These are phyloP conservation scores for Antrodiella citrinella DNA, from an alignment of 768 basidiomycete genomes.

Conservation along the genomic window DNA sequence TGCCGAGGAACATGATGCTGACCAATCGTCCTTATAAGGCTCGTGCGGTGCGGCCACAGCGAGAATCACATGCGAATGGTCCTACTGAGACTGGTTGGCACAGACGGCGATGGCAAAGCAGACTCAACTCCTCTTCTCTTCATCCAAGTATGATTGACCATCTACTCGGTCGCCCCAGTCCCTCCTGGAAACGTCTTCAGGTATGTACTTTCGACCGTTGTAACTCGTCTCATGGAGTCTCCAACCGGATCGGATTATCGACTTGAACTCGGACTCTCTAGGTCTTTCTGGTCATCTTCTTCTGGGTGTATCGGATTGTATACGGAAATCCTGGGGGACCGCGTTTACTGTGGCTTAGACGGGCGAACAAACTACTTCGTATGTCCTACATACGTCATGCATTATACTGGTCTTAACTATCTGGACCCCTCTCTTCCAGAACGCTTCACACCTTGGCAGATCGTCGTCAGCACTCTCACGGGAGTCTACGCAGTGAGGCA, in stretches of 20 bases:
- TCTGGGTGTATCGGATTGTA: conserved; percentile 82
- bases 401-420: not conserved
- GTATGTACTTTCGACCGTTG: conserved; percentile 27
- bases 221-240: not conserved
- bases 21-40: not conserved
- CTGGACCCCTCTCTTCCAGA: conserved; percentile 40
- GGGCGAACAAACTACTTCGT: conserved; percentile 54
- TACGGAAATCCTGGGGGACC: conserved; percentile 60
- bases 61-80: conserved; percentile 20
- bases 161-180: conserved; percentile 77
- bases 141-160: conserved; percentile 79
- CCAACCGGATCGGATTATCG: not conserved
- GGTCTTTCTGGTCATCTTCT: conserved; percentile 86
- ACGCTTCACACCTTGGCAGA: conserved; percentile 94
- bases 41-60: not conserved
- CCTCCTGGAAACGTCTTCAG: conserved; percentile 85
- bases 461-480: conserved; percentile 81
- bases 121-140: conserved; percentile 7
- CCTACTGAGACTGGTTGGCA: too few species aligned
- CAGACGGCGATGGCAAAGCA: too few species aligned
- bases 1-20: not conserved
- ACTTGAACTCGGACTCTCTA: conserved; percentile 23
- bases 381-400: conserved; percentile 17
- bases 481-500: conserved; percentile 77
- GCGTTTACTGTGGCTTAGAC: conserved; percentile 54